phyloP scores from a whole-genome alignment of 2,329 filamentous ascomycete genomes.

The Stemphylium beticola region DNA sequence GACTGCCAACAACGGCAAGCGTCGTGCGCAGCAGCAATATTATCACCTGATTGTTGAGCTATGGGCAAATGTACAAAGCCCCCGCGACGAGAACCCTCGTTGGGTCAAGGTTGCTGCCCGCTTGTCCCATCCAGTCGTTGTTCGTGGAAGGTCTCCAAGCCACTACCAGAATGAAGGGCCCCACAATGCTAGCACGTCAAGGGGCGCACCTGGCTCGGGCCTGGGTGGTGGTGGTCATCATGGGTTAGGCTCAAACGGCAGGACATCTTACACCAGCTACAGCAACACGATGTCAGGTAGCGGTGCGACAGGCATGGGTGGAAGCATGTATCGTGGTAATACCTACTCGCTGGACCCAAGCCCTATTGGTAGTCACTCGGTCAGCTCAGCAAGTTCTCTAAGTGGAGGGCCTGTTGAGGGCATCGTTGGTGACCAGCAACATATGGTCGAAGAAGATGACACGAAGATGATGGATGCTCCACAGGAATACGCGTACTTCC shows the following conservation, averaged over 20 bases:
- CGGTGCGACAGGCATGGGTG: conserved; percentile 37
- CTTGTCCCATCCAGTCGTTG: conserved; percentile 47
- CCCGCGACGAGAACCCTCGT: conserved; percentile 34
- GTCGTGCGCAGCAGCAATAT: conserved; percentile 88
- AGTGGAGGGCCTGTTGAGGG: conserved; percentile 51
- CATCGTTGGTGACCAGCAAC: conserved; percentile 52
- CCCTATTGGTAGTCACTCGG: conserved; percentile 50
- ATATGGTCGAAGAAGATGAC: conserved; percentile 48
- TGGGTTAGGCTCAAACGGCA: conserved; percentile 72
- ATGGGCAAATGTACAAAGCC: conserved; percentile 47
- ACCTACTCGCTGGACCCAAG: conserved; percentile 50
- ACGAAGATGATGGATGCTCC: conserved; percentile 50
- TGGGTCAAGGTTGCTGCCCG: conserved; percentile 49
- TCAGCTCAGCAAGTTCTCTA: conserved; percentile 53
- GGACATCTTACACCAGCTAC: conserved; percentile 50
- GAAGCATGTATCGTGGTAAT: conserved; percentile 43
- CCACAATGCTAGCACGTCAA: conserved; percentile 45
- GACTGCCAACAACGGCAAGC: conserved; percentile 91
- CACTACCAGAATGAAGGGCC: conserved; percentile 57
- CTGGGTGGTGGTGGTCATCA: conserved; percentile 47
- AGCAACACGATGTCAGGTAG: conserved; percentile 43
- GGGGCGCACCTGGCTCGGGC: conserved; percentile 43
- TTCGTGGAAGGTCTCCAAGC: conserved; percentile 50
- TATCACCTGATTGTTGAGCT: conserved; percentile 86
- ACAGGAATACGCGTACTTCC: conserved; percentile 57